Conservation (phyloP, 805 yeast genomes). For the Metschnikowia baotianmanensis region DNA sequence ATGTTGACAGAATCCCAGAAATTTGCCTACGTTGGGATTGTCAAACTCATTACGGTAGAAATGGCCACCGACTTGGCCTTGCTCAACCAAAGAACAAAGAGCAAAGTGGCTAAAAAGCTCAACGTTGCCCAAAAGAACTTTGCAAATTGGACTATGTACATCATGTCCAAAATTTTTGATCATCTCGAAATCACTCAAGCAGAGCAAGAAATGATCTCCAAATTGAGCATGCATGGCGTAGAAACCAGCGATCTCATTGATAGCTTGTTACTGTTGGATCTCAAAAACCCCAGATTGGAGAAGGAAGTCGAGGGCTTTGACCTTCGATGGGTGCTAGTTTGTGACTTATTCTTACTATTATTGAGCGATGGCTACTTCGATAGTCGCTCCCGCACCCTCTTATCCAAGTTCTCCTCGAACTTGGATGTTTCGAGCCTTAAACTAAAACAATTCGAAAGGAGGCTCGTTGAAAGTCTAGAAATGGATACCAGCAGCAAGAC, state of each 20-base stretch:
- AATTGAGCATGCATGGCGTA: constrained; percentile 79
- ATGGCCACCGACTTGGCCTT: constrained; percentile 79
- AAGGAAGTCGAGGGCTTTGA: constrained; percentile 40
- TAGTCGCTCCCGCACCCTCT: constrained; percentile 79
- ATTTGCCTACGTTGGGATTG: constrained; percentile 87
- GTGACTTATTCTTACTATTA: constrained; percentile 81
- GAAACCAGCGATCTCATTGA: constrained; percentile 67
- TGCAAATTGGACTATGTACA: constrained; percentile 79
- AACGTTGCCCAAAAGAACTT: constrained; percentile 71
- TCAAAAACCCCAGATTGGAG: constrained; percentile 14
- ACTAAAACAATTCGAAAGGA: constrained; percentile 81
- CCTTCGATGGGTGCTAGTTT: constrained; percentile 88
- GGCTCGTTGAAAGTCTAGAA: constrained; percentile 88
- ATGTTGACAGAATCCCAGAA: constrained; percentile 81
- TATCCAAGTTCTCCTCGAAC: constrained; percentile 62
- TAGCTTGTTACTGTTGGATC: constrained; percentile 48
- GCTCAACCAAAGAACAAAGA: constrained; percentile 49
- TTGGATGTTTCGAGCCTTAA: constrained; percentile 64
- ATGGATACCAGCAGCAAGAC: constrained; percentile 55
- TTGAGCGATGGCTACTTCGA: constrained; percentile 86
- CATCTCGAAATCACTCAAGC: constrained; percentile 78
- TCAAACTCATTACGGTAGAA: constrained; percentile 69
- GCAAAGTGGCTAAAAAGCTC: constrained; percentile 56
- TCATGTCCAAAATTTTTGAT: constrained; percentile 67
- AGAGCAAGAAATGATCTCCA: constrained; percentile 85